phyloP scores from a whole-genome alignment of 306 rosid species.

The Malus orientalis region DNA sequence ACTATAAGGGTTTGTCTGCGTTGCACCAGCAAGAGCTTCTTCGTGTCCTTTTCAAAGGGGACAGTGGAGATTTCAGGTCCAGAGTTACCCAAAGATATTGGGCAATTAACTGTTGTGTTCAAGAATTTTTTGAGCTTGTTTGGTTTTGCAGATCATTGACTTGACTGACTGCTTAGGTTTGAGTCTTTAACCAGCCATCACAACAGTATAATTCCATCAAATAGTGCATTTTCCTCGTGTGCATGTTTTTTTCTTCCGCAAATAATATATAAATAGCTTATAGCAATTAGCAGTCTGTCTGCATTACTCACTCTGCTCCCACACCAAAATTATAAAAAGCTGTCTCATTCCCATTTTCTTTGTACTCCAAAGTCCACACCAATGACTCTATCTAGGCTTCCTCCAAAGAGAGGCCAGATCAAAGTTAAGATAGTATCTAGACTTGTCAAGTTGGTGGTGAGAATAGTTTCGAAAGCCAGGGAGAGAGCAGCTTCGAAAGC shows the following conservation, averaged over 20 bases:
- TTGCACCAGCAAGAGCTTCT: not conserved
- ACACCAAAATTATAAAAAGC: not conserved
- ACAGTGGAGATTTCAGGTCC: constrained; percentile 11
- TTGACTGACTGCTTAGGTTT: constrained; percentile 19
- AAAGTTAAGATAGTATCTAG: constrained; percentile 35
- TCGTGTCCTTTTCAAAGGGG: constrained; percentile 27
- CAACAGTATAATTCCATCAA: constrained; percentile 4
- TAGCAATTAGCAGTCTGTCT: not conserved
- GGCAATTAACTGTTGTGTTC: not conserved
- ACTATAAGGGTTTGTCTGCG: constrained; percentile 27
- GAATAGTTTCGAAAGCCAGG: constrained; percentile 16
- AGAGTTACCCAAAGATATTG: not conserved
- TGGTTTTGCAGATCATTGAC: not conserved
- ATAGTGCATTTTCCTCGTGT: not conserved
- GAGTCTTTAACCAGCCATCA: not conserved
- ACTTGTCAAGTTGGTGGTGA: constrained; percentile 16
- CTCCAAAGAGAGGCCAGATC: constrained; percentile 62
- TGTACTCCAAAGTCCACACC: not conserved
- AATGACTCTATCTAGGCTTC: constrained; percentile 34
- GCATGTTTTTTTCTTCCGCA: not conserved
- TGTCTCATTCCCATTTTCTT: not conserved
- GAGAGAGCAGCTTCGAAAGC: constrained; percentile 19
- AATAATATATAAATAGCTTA: not conserved
- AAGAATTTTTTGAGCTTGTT: not conserved
- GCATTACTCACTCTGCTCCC: not conserved